Evolutionary conservation across 352 stramenopile genomes (phyloP), one percentile per base, ranked within the genome.

Genomic region (Phytopythium litorale): DNA sequence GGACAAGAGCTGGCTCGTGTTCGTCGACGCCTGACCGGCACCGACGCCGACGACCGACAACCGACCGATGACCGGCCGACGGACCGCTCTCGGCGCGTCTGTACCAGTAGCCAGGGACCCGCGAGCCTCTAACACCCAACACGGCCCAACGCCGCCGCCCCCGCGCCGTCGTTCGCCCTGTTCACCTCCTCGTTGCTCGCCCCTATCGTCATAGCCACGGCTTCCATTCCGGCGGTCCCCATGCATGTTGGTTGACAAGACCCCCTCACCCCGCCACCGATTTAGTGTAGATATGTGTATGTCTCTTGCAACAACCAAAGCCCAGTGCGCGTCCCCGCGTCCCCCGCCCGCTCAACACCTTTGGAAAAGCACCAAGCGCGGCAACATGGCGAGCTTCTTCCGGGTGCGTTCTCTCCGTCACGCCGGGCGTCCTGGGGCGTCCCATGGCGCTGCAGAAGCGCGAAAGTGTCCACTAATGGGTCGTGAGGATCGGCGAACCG

Each of bases 1-100:
- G 7, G 75, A 79, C 37, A 70, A 73, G 18, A 66, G 62, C 45
- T 76, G 69, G 69, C 55, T 60, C 55, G 58, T 65, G 57, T 33
- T 50, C 53, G 35, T 33, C 35, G 53, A 49, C 53, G 7, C 13
- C 16, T 54, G 55, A 35, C 35, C 35, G 35, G 16, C 35, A 40
- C 35, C 35, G 35, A 40, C 8, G 12, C 35, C 35, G 35, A 40
- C 35, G 35, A 40, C 35, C 35, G 35, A 40, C 8, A 15, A 40
- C 13, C 21, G 52, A 46, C 16, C 4, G 48, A 37, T 33, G 16
- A 37, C 7, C n/a, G 32, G 15, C 53, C 25, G 33, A 9, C 35
- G 32, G 16, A 21, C 12, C 23, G 23, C 11, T 15, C 23, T 25
- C 46, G n/a, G 30, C n/a, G 50, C 30, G 50, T 19, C 13, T 56